Conservation (phyloP, 2,329 filamentous ascomycete species). For the Aspergillus sp. region DNA sequence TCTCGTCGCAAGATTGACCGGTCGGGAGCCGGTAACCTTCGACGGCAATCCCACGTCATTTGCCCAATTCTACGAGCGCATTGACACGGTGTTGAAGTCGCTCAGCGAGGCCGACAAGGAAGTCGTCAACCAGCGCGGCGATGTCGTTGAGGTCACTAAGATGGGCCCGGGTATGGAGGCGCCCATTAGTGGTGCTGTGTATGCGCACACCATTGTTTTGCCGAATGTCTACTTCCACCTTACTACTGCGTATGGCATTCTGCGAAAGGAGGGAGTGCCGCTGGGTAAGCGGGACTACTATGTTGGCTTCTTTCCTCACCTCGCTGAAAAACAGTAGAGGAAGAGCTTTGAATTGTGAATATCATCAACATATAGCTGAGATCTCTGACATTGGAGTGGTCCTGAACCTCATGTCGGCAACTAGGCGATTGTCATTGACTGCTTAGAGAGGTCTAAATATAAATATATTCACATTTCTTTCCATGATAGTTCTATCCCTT, state of each 20-base stretch:
- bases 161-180: slow-evolving; percentile 6
- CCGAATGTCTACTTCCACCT: slow-evolving; percentile 22
- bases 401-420: no score
- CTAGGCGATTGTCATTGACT: no score
- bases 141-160: slow-evolving; percentile 8
- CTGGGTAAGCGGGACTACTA: slow-evolving; percentile 13
- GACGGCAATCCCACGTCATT: slow-evolving; percentile 14
- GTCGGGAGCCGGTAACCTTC: slow-evolving; percentile 14
- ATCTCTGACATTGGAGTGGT: no score
- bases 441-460: no score
- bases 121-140: slow-evolving; percentile 14
- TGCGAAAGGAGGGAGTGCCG: slow-evolving; percentile 13
- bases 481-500: no score
- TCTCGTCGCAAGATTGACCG: slow-evolving; percentile 19
- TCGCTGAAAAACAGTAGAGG: no score
- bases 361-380: no score
- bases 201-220: slow-evolving; percentile 11
- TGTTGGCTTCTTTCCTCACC: background rate
- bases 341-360: no score
- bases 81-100: slow-evolving; percentile 15
- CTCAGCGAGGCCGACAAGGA: slow-evolving; percentile 21
- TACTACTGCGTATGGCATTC: slow-evolving; percentile 15
- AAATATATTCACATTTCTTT: no score
- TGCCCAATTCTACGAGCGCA: slow-evolving; percentile 18
- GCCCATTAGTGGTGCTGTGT: slow-evolving; percentile 7